Conservation (phyloP, 176 grass and related monocot species). For the Avena sativa region DNA sequence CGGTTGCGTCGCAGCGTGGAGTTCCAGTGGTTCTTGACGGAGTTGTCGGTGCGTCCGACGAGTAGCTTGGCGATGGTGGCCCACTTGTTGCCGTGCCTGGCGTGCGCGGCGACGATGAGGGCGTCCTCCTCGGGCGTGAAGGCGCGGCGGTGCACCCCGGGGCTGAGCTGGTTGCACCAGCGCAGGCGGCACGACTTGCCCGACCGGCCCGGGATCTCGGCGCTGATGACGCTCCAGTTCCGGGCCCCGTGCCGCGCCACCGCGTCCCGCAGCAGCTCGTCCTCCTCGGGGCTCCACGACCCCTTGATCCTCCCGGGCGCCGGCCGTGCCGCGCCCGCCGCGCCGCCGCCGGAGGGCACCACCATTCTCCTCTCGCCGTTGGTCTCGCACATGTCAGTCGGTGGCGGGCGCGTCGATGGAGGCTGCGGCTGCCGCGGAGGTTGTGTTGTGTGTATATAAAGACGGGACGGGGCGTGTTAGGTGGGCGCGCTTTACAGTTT, state of each 20-base stretch:
- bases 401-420: background rate
- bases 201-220: conserved; percentile 67
- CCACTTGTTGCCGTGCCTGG: conserved; percentile 80
- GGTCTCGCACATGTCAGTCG: background rate
- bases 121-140: conserved; percentile 80
- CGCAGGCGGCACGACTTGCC: conserved; percentile 93
- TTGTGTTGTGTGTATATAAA: conserved; percentile 26
- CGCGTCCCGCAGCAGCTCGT: conserved; percentile 55
- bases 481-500: conserved; percentile 25
- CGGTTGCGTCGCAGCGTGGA: conserved; percentile 72
- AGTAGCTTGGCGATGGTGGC: conserved; percentile 86
- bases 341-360: background rate
- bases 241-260: conserved; percentile 70
- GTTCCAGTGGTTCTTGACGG: conserved; percentile 99
- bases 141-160: conserved; percentile 76
- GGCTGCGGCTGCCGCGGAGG: background rate
- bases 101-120: conserved; percentile 66
- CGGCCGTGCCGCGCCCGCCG: background rate
- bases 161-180: conserved; percentile 96
- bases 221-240: conserved; percentile 81
- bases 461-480: background rate
- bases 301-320: conserved; percentile 57
- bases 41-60: conserved; percentile 86
- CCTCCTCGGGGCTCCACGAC: conserved; percentile 92
- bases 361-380: background rate